Evolutionary conservation across 2,329 filamentous ascomycete genomes (phyloP), one percentile per base, ranked within the genome.

Genomic region (Zasmidium angulare): DNA sequence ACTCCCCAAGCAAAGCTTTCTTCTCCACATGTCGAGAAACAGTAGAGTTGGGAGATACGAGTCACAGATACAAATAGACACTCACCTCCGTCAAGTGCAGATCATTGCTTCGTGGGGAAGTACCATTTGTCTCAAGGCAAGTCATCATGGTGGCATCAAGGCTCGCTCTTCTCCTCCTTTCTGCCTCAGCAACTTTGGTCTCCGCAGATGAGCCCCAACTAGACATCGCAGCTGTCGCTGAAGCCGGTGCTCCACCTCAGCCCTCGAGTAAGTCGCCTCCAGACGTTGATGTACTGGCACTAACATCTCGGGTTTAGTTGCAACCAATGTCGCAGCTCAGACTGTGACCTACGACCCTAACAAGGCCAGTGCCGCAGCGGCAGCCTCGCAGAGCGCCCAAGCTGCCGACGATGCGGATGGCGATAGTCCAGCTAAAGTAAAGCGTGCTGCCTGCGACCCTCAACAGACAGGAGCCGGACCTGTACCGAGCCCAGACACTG

Each of bases 381-480:
- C 29, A 7, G 29, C 29, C 29, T 36, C 29, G 29, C 29, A 36
- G 14, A 36, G 29, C 14, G 29, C 29, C 14, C 29, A 36, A 36
- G 29, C 29, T 36, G 29, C 29, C 29, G 29, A 36, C 29, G 29
- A 36, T 36, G 29, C 29, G 7, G 29, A 36, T 36, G 29, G 29
- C 29, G n/a, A n/a, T n/a, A n/a, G n/a, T 22, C 14, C 50, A 21
- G 43, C 6, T 29, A 56, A 56, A 40, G 54, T 56, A 23, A 61
- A 61, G 50, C 58, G 58, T 50, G 46, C 24, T 26, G 58, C 53
- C 14, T 60, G 58, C 21, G 58, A 52, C 36, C 53, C 53, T 22
- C 57, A 56, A 12, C 23, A 36, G 21, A n/a, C 23, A 31, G 58
- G 53, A 22, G 52, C 51, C 11, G 57, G 57, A 14, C 57, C 53